Percentiles rank a stretch among this genome's conserved stretches.
Evolutionary conservation across 176 grass and related monocot species (phyloP).

Genomic region (Avena insularis): DNA sequence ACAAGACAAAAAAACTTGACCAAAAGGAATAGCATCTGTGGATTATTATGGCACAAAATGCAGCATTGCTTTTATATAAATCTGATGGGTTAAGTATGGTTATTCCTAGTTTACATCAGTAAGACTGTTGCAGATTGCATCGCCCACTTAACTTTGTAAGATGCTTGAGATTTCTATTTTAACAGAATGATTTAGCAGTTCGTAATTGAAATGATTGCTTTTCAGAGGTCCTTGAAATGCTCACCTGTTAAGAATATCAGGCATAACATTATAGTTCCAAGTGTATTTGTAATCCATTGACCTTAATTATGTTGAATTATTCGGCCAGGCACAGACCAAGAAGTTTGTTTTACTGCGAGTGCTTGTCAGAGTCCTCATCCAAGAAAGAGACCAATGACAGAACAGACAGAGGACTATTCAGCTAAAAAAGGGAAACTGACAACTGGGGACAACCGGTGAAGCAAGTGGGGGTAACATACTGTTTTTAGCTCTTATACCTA

Average conservation of each 20-base stretch:
- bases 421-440: neutral
- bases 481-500: neutral
- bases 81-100: neutral
- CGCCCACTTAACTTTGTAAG: neutral
- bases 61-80: neutral
- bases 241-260: neutral
- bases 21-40: neutral
- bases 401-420: neutral
- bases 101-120: conserved; percentile 8
- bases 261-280: neutral
- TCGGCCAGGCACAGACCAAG: neutral
- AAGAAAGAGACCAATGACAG: conserved; percentile 5
- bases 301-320: neutral
- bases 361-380: neutral
- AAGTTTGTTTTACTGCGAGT: conserved; percentile 3
- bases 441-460: neutral
- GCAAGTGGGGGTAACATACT: neutral
- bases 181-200: neutral
- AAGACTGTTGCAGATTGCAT: neutral
- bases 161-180: neutral
- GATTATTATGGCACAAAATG: neutral
- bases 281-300: conserved; percentile 4
- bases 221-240: neutral
- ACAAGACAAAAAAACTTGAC: neutral
- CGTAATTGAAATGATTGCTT: neutral